Evolutionary conservation across 331 rosid species (phyloP).

Genomic region (Malus hybrid): DNA sequence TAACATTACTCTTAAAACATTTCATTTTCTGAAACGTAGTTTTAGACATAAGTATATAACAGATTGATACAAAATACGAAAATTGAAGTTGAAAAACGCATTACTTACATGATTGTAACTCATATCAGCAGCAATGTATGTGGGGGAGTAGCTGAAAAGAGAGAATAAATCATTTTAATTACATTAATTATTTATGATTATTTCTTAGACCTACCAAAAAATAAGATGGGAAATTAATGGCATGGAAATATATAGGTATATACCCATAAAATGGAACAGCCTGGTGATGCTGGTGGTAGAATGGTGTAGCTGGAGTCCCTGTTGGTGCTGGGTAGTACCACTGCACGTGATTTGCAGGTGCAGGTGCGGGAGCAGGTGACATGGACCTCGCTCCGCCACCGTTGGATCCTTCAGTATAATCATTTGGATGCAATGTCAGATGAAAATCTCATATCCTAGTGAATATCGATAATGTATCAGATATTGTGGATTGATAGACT

Average conservation of each 20-base stretch:
- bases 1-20: too few relatives aligned
- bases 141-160: constrained; percentile 50
- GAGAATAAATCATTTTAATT: not conserved
- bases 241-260: not conserved
- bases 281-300: constrained; percentile 49
- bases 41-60: not conserved
- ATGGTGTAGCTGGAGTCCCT: constrained; percentile 40
- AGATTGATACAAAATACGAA: not conserved
- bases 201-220: not conserved
- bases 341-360: constrained; percentile 54
- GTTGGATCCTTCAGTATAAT: constrained; percentile 36
- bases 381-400: constrained; percentile 38
- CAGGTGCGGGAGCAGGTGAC: constrained; percentile 4
- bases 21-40: not conserved
- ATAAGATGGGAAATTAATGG: not conserved
- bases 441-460: not conserved
- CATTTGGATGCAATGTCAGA: not conserved
- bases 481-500: not conserved
- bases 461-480: not conserved
- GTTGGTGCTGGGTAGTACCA: constrained; percentile 71
- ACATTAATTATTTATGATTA: not conserved
- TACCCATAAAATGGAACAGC: constrained; percentile 73
- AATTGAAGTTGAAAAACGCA: not conserved
- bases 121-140: constrained; percentile 54
- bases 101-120: constrained; percentile 59